Base-by-base conservation (phyloP, 1,284 basidiomycete genomes). In the Mycena sp. region DNA sequence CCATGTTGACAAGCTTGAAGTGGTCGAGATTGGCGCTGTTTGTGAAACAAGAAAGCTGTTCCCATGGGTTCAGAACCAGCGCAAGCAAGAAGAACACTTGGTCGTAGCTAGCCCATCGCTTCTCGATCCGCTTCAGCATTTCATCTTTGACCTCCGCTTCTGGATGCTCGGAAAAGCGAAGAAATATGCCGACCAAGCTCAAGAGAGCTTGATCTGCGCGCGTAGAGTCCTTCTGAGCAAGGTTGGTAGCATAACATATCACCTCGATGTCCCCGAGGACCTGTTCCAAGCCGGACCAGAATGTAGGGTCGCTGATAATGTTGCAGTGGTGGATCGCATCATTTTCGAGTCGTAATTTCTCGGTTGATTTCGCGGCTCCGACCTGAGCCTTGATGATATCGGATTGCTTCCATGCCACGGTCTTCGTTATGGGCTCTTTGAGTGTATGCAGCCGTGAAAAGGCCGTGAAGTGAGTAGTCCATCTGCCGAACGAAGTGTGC, bases 211-310 rank as follows among this genome's bases (percentile, higher is more conserved):
- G 49, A 19, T 52, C 49, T 6, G 49, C 49, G n/a, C 49, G 32
- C 28, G 49, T 52, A 10, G 32, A 52, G 32, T 52, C 49, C 17
- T 16, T n/a, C 30, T 52, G 49, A 11, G 11, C 23, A 12, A 49
- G 46, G n/a, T 44, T 76, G 1, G 64, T 58, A 1, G 68, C 70
- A 49, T 70, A 67, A 48, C 71, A 72, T n/a, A 76, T 74, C 16
- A 71, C 73, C 63, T 76, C 69, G 16, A 76, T 60, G 44, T 75
- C 71, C 49, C 70, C 67, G 28, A 74, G 41, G 32, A 35, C 32
- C 32, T 35, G 32, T 14, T 35, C 32, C 9, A 35, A 14, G 9
- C 32, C 32, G 14, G 4, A 73, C 74, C 73, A 76, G 60, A 72
- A 75, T 2, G 37, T 48, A 16, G 53, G 44, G 50, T 69, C 55